A percentile compares a stretch with the other conserved stretches of the same genome.
Conservation (phyloP, 768 basidiomycete genomes). For the Glaciozyma martinii region DNA sequence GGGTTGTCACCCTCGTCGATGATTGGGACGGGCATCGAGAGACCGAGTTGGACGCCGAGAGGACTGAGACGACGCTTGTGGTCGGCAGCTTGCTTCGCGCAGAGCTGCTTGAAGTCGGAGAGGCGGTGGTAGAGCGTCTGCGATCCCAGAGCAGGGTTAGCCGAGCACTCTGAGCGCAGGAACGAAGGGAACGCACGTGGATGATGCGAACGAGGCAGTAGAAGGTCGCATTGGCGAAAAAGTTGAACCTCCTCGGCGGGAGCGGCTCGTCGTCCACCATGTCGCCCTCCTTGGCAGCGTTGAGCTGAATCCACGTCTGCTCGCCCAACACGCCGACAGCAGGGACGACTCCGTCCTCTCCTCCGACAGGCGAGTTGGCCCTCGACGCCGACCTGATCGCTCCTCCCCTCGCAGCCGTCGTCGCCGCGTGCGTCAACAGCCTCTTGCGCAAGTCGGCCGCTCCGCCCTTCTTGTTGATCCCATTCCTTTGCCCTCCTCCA, state of each 20-base stretch:
- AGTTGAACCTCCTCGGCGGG: conserved; percentile 51
- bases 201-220: conserved; percentile 81
- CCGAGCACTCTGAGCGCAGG: neutral
- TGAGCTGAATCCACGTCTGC: conserved; percentile 34
- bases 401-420: conserved; percentile 41
- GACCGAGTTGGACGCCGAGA: conserved; percentile 27
- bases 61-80: conserved; percentile 39
- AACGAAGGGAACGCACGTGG: conserved; percentile 53
- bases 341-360: conserved; percentile 10
- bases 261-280: conserved; percentile 61
- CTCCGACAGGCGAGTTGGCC: conserved; percentile 29
- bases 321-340: conserved; percentile 11
- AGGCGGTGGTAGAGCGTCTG: conserved; percentile 87
- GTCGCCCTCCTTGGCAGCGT: conserved; percentile 41
- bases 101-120: conserved; percentile 72
- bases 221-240: conserved; percentile 86
- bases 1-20: conserved; percentile 36
- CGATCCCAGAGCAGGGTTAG: too few species aligned
- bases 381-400: conserved; percentile 39
- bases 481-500: neutral
- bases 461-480: conserved; percentile 31
- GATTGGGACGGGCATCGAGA: conserved; percentile 61
- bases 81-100: conserved; percentile 52
- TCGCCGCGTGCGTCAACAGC: conserved; percentile 64
- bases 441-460: conserved; percentile 69